These are phyloP conservation scores for Actinomucor elegans DNA, from an alignment of 371 early-diverging fungal genomes.

Conservation along the genomic window DNA sequence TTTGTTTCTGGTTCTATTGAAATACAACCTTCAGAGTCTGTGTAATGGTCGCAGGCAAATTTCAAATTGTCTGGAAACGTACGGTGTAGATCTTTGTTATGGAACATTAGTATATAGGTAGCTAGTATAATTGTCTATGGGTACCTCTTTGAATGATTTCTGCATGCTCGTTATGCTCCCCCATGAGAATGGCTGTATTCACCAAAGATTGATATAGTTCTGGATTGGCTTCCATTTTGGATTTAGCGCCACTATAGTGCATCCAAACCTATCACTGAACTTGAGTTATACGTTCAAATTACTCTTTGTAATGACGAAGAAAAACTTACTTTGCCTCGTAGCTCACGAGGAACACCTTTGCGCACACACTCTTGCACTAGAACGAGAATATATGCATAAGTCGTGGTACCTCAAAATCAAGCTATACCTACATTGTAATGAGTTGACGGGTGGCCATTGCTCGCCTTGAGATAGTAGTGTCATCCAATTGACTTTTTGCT, in stretches of 20 bases:
- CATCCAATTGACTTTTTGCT: slow-evolving; percentile 58
- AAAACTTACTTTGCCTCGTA: slow-evolving; percentile 58
- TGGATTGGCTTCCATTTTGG: slow-evolving; percentile 55
- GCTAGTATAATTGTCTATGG: not conserved
- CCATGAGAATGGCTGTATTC: slow-evolving; percentile 50
- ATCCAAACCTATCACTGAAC: slow-evolving; percentile 80
- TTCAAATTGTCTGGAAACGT: slow-evolving; percentile 83
- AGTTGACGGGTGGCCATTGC: slow-evolving; percentile 12
- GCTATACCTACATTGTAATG: slow-evolving; percentile 43
- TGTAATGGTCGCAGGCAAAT: slow-evolving; percentile 47
- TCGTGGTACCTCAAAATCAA: not conserved
- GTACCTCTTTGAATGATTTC: slow-evolving; percentile 60
- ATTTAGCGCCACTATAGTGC: slow-evolving; percentile 76
- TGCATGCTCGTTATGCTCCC: slow-evolving; percentile 58
- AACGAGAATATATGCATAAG: not conserved
- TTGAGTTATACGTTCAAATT: no score
- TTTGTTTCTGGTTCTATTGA: slow-evolving; percentile 36
- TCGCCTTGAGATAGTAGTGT: no score
- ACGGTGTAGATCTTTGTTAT: slow-evolving; percentile 69
- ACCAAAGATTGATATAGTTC: slow-evolving; percentile 61
- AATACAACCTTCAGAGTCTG: not conserved
- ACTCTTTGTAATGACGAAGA: no score
- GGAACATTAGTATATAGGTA: not conserved
- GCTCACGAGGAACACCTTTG: slow-evolving; percentile 73
- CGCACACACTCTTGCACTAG: slow-evolving; percentile 73